Base-by-base conservation (phyloP, 2,329 filamentous ascomycete genomes). In the Chaetomium strumarium region DNA sequence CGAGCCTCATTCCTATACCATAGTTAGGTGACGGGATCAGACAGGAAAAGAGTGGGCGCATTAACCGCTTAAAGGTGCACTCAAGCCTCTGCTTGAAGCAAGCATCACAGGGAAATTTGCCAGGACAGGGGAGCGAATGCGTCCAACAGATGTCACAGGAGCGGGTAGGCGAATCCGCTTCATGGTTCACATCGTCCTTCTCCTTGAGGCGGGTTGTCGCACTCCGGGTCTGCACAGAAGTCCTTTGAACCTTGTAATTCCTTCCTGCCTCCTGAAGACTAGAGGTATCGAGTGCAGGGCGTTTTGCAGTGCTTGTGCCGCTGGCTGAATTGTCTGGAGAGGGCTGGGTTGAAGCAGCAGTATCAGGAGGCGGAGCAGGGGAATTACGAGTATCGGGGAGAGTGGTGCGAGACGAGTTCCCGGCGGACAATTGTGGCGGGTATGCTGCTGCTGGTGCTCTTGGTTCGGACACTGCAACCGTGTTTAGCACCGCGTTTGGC, bases 21-120 rank as follows among this genome's bases (percentile, higher is more conserved):
- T 31, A 16, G n/a, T 38, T n/a, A 20, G 31, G 17, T 11, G 19
- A 5, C 20, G 8, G 8, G 4, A 16, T 37, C 10, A n/a, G 2
- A 17, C 16, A 38, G 9, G 4, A 17, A 8, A 16, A 8, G 2
- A 41, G 39, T n/a, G 12, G 24, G 33, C 12, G 20, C 14, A 39
- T 49, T 10, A 11, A 48, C 51, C 34, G 37, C 37, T 52, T 54
- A 34, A 52, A 60, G 10, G 52, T 56, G 47, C 58, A 60, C 29
- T 55, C 46, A 24, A 56, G 16, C 12, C 58, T 49, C 29, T 36
- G n/a, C 16, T 30, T 37, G 34, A 60, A 60, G 46, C 58, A 58
- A 5, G 16, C 31, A 10, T 50, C 49, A 24, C 58, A 60, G 2
- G 56, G 57, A 7, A 55, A 36, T 37, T 54, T 57, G 17, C 56